phyloP scores from a whole-genome alignment of 2,329 filamentous ascomycete genomes.

The Davidsoniella eucalypti region DNA sequence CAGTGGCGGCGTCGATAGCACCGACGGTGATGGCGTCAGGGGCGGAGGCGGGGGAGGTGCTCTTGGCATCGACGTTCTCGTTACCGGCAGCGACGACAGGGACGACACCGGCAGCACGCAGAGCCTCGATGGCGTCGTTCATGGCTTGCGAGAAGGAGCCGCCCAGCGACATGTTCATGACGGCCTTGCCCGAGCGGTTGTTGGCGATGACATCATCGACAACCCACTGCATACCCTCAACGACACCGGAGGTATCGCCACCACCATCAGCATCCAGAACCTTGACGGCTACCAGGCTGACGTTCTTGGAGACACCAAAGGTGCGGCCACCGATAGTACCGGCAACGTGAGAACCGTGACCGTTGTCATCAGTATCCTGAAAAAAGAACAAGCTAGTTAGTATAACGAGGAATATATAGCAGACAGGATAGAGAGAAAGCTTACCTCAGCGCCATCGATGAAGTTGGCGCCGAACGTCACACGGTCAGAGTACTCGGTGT shows the following conservation, averaged over 20 bases:
- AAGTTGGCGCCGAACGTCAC: constrained; percentile 37
- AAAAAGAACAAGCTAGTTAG: neutral
- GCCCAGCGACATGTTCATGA: constrained; percentile 49
- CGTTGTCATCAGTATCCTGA: constrained; percentile 38
- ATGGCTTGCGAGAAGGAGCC: constrained; percentile 31
- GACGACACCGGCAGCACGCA: constrained; percentile 34
- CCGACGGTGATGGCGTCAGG: constrained; percentile 42
- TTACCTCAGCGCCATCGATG: constrained; percentile 26
- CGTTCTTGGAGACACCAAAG: constrained; percentile 46
- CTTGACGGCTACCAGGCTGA: constrained; percentile 40
- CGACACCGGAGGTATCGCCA: constrained; percentile 26
- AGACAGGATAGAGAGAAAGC: constrained; percentile 15
- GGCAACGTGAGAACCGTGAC: constrained; percentile 48
- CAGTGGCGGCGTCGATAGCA: constrained; percentile 35
- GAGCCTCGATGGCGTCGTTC: constrained; percentile 36
- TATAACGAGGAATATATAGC: neutral
- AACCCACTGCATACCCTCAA: constrained; percentile 44
- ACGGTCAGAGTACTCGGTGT: constrained; percentile 39
- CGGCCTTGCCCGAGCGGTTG: constrained; percentile 32
- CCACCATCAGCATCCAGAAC: constrained; percentile 32
- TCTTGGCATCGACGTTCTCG: constrained; percentile 33
- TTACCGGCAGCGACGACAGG: constrained; percentile 46
- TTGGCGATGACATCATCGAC: constrained; percentile 27
- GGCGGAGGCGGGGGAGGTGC: constrained; percentile 37
- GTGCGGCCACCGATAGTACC: constrained; percentile 44